phyloP scores from a whole-genome alignment of 345 rosid genomes.

The Physaria fendleri region DNA sequence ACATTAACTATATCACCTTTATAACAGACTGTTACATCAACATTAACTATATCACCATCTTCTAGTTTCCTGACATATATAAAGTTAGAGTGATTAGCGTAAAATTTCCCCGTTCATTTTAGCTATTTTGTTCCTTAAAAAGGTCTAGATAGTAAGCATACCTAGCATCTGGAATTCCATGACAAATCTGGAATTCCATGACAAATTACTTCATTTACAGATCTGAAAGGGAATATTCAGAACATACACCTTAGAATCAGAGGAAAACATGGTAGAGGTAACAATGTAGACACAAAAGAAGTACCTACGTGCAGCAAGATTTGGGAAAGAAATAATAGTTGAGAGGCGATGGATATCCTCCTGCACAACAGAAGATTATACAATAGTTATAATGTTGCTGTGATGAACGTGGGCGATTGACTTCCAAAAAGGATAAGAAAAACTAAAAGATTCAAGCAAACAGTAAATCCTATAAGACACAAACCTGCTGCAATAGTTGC shows the following conservation, averaged over 20 bases:
- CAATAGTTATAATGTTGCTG: not conserved
- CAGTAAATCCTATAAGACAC: not conserved
- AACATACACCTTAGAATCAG: not conserved
- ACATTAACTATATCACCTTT: constrained; percentile 93
- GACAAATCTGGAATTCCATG: constrained; percentile 99
- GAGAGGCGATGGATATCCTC: constrained; percentile 96
- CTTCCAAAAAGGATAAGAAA: not conserved
- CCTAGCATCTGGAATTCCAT: constrained; percentile 99
- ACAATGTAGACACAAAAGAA: constrained; percentile 28
- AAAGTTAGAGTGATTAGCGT: not conserved
- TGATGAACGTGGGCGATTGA: not conserved
- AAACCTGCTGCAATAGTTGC: constrained; percentile 82
- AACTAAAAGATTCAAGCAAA: not conserved
- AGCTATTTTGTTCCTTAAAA: not conserved
- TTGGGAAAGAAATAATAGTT: constrained; percentile 93
- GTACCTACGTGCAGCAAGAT: constrained; percentile 99
- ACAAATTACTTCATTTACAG: constrained; percentile 96
- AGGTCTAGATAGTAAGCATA: constrained; percentile 15
- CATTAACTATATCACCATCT: constrained; percentile 91
- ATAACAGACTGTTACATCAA: constrained; percentile 79
- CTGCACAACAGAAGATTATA: constrained; percentile 33
- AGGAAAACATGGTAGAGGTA: constrained; percentile 5
- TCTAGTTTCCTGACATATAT: constrained; percentile 62
- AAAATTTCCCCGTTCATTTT: not conserved
- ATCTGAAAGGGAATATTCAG: constrained; percentile 45